Conservation (phyloP, 2,329 filamentous ascomycete species). For the Microsporum canis region DNA sequence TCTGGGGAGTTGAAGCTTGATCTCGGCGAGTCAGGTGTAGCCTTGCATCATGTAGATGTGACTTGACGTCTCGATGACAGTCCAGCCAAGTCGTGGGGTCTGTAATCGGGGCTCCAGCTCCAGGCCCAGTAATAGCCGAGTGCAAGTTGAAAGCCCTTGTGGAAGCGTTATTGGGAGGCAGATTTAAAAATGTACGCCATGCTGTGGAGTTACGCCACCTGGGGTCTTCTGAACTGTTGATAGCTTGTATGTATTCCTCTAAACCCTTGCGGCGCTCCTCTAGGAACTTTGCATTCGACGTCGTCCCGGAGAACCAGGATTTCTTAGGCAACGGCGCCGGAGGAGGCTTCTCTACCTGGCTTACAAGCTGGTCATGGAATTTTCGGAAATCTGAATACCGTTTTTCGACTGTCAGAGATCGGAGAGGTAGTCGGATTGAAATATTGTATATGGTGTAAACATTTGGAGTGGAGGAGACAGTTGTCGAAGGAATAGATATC, state of each 20-base stretch:
- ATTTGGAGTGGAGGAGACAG: conserved; percentile 34
- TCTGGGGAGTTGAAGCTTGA: conserved; percentile 46
- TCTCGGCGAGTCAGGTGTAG: conserved; percentile 49
- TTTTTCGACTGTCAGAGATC: conserved; percentile 48
- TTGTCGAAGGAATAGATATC: conserved; percentile 35
- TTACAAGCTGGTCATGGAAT: conserved; percentile 43
- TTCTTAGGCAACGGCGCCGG: conserved; percentile 47
- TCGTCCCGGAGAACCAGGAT: conserved; percentile 49
- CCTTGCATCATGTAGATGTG: conserved; percentile 49
- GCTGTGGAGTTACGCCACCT: conserved; percentile 47
- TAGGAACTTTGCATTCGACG: conserved; percentile 44
- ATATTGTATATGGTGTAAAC: conserved; percentile 50
- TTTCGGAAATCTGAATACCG: conserved; percentile 53
- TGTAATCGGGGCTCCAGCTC: conserved; percentile 29
- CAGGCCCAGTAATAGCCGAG: conserved; percentile 32
- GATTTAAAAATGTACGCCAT: conserved; percentile 49
- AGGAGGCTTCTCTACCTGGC: conserved; percentile 41
- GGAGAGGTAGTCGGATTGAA: conserved; percentile 49
- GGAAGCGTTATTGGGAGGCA: conserved; percentile 34
- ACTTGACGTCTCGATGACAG: conserved; percentile 48
- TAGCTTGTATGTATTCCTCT: conserved; percentile 47
- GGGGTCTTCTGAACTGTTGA: conserved; percentile 45
- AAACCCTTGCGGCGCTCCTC: conserved; percentile 47
- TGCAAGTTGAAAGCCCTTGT: conserved; percentile 32
- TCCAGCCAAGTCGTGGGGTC: conserved; percentile 53